phyloP scores from a whole-genome alignment of 805 yeast genomes.

The Saturnispora dispora region DNA sequence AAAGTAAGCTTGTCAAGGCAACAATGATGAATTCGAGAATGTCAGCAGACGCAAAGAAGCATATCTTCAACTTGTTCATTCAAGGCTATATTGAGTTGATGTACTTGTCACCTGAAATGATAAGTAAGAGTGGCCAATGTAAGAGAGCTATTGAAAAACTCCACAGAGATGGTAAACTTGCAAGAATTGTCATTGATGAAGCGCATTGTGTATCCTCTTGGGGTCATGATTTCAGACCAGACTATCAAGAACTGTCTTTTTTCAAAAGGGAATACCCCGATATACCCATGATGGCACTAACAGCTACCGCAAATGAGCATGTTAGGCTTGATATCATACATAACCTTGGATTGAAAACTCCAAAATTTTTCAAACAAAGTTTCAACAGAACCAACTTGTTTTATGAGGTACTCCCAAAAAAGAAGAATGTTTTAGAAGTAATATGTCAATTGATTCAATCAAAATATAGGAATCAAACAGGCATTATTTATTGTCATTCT shows the following conservation, averaged over 20 bases:
- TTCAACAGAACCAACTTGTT: constrained; percentile 81
- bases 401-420: constrained; percentile 69
- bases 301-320: constrained; percentile 93
- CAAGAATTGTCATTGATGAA: constrained; percentile 89
- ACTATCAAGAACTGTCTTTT: constrained; percentile 70
- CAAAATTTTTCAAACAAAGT: constrained; percentile 73
- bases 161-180: constrained; percentile 47
- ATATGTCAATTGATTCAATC: constrained; percentile 46
- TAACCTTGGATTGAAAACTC: constrained; percentile 54
- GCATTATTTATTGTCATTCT: constrained; percentile 91
- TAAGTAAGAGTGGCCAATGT: constrained; percentile 63
- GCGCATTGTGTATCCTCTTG: constrained; percentile 98
- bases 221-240: constrained; percentile 99
- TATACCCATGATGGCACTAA: constrained; percentile 89
- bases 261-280: constrained; percentile 68
- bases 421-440: constrained; percentile 44
- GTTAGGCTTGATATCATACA: constrained; percentile 81
- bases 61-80: constrained; percentile 51
- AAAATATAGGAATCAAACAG: constrained; percentile 52
- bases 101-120: constrained; percentile 92
- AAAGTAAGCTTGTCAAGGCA: constrained; percentile 61
- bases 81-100: constrained; percentile 66
- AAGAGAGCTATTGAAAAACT: constrained; percentile 52
- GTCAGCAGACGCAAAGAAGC: constrained; percentile 49
- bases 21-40: constrained; percentile 83